Evolutionary conservation across 2,329 filamentous ascomycete species (phyloP).

Genomic region (Tolypocladium guangdongense): DNA sequence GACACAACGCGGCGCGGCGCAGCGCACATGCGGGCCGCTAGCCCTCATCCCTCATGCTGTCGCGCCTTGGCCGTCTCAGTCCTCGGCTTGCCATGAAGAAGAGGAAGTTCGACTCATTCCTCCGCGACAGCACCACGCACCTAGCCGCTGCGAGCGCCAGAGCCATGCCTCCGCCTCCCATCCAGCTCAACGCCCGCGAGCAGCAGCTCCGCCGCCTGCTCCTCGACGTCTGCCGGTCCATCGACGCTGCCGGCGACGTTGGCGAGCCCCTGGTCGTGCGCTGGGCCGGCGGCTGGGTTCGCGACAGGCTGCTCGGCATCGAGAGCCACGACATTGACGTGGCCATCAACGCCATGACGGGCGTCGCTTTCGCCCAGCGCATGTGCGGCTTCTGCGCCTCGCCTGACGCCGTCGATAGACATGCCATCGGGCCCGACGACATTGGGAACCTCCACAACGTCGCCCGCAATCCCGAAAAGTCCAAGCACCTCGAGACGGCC

Average conservation of each 20-base stretch:
- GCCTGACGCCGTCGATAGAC: slow-evolving; percentile 48
- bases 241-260: slow-evolving; percentile 35
- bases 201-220: slow-evolving; percentile 62
- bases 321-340: slow-evolving; percentile 75
- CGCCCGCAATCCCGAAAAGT: slow-evolving; percentile 86
- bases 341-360: slow-evolving; percentile 78
- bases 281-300: slow-evolving; percentile 81
- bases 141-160: neutral
- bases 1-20: neutral
- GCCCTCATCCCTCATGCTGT: neutral
- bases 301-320: slow-evolving; percentile 67
- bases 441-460: slow-evolving; percentile 78
- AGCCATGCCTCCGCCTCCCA: slow-evolving; percentile 11
- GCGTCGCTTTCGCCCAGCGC: slow-evolving; percentile 59
- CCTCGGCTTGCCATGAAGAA: slow-evolving; percentile 21
- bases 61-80: neutral
- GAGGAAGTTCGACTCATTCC: slow-evolving; percentile 16
- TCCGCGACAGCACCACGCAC: slow-evolving; percentile 8
- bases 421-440: slow-evolving; percentile 45
- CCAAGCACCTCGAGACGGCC: slow-evolving; percentile 88
- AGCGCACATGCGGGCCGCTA: neutral
- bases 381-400: slow-evolving; percentile 58
- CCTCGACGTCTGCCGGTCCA: slow-evolving; percentile 64
- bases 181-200: slow-evolving; percentile 59
- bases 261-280: slow-evolving; percentile 52